Conservation (phyloP, 2,329 filamentous ascomycete genomes). For the Colletotrichum sp. region DNA sequence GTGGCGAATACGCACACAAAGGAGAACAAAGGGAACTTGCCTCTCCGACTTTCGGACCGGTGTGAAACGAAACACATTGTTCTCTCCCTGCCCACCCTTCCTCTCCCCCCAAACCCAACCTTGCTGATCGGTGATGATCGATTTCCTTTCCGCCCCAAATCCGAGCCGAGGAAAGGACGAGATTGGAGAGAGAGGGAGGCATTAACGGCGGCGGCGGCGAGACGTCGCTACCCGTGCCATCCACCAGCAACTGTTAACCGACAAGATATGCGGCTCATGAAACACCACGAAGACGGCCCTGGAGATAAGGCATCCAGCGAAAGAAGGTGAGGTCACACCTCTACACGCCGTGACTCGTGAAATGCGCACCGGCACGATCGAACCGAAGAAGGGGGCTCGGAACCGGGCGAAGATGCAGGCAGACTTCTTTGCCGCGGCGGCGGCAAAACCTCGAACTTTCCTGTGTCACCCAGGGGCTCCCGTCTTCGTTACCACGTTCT, state of each 20-base stretch:
- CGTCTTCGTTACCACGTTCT: neutral
- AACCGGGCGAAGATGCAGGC: neutral
- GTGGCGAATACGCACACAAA: neutral
- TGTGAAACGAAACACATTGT: constrained; percentile 1
- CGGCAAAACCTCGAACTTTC: neutral
- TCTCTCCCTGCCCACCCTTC: neutral
- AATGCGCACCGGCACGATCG: neutral
- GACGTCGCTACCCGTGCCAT: neutral
- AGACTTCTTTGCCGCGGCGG: neutral
- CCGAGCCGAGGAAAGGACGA: neutral
- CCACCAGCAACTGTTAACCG: neutral
- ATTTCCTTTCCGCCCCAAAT: neutral
- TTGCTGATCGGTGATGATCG: neutral
- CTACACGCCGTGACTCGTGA: neutral
- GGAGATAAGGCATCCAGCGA: neutral
- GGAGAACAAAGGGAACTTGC: neutral
- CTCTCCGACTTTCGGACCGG: neutral
- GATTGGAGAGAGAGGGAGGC: neutral
- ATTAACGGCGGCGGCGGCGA: neutral
- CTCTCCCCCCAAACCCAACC: neutral
- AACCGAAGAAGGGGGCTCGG: neutral
- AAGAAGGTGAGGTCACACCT: neutral
- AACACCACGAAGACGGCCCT: neutral
- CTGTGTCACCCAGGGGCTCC: neutral
- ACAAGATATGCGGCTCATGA: constrained; percentile 10